Percentiles rank a stretch among this genome's conserved stretches.
phyloP scores from a whole-genome alignment of 305 asterid genomes.

The Euphrasia arctica region DNA sequence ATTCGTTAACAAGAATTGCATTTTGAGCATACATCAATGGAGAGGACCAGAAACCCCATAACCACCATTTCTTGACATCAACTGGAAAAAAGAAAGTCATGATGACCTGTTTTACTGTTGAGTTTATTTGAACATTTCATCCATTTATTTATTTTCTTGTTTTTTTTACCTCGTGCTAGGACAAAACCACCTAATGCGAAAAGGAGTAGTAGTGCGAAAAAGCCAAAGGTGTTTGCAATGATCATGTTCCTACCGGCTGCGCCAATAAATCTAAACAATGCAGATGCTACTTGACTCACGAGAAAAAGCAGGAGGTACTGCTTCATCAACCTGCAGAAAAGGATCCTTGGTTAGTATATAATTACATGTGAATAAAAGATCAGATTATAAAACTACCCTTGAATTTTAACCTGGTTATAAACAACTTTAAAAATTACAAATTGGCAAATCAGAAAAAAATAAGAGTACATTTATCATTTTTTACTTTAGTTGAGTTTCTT shows the following conservation, averaged over 20 bases:
- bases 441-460: no score
- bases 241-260: conserved; percentile 65
- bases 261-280: conserved; percentile 57
- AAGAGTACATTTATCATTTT: no score
- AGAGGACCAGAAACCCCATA: conserved; percentile 77
- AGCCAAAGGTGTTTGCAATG: conserved; percentile 67
- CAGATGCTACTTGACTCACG: conserved; percentile 49
- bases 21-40: conserved; percentile 74
- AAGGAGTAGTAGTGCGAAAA: conserved; percentile 55
- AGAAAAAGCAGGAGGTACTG: conserved; percentile 41
- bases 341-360: conserved; percentile 3
- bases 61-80: conserved; percentile 61
- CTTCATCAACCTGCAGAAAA: conserved; percentile 28
- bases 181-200: conserved; percentile 69
- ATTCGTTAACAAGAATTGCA: conserved; percentile 58
- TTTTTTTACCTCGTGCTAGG: conserved; percentile 47
- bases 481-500: no score
- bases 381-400: no score
- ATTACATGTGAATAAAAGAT: neutral
- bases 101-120: neutral
- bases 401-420: neutral
- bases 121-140: neutral
- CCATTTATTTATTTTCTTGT: neutral
- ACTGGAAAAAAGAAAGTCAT: conserved; percentile 40
- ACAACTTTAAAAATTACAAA: no score